Base-by-base conservation (phyloP, 2,329 filamentous ascomycete species). In the Trichoderma asperellum region DNA sequence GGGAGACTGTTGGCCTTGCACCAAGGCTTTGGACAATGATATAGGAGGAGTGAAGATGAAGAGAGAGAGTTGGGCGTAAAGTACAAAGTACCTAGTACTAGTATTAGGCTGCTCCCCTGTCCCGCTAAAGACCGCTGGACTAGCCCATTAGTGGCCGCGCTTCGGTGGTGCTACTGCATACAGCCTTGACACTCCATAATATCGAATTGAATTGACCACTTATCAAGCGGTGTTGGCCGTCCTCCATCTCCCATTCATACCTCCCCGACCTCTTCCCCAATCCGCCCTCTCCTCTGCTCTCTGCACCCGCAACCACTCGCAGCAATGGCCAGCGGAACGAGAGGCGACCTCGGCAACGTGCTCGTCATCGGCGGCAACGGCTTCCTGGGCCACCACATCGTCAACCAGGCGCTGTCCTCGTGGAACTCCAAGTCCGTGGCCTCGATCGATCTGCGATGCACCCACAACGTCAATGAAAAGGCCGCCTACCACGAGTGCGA, bases 291-390 rank as follows among this genome's bases (percentile, higher is more conserved):
- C 5, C 59, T 35, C 18, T n/a, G 2, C 59, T 35, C 55, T 29
- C 35, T 43, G n/a, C 32, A 6, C 24, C 12, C 35, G 6, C 52
- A 34, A 21, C 34, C 34, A 37, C 52, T 43, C 47, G 21, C 27
- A 34, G 34, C 43, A 68, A 72, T 69, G 68, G 52, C 70, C 35
- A 37, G 40, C n/a, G 57, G 69, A 43, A 58, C 67, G 56, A 69
- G 68, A 58, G 80, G 80, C 72, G 73, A 79, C 67, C 83, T 94
- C 63, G 91, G 91, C 77, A 88, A 86, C 73, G 91, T 94, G 75
- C 85, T 94, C 74, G 89, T 96, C 73, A 89, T 95, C 74, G 92
- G 92, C 76, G 92, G 92, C 77, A 94, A 92, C 78, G 92, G 92
- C 73, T 95, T 96, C 81, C 86, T 96, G 18, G 92, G 92, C 78